Evolutionary conservation across 2,329 filamentous ascomycete genomes (phyloP).

Genomic region (Aureobasidium mangrovei): DNA sequence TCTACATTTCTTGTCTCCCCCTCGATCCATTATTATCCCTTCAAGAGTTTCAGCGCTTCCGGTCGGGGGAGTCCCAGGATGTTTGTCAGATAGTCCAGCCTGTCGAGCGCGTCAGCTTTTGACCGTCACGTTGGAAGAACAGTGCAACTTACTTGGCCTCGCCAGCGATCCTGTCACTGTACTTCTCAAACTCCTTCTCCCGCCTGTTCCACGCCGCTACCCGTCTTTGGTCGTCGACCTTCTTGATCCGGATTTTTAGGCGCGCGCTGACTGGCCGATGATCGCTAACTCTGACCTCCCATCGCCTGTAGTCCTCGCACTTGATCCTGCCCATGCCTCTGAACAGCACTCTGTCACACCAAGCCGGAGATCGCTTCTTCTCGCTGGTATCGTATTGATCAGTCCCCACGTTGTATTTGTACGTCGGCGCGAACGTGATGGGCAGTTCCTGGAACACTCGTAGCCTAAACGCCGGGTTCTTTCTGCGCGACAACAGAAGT

Average conservation of each 20-base stretch:
- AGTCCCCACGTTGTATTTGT: conserved; percentile 96
- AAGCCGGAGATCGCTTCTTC: conserved; percentile 87
- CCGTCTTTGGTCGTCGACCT: conserved; percentile 59
- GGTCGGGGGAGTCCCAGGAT: conserved; percentile 49
- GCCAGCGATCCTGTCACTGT: conserved; percentile 58
- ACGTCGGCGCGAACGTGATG: conserved; percentile 89
- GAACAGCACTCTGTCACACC: conserved; percentile 92
- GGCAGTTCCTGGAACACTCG: conserved; percentile 83
- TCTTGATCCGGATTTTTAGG: conserved; percentile 80
- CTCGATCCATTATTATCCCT: conserved; percentile 8
- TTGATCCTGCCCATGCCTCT: conserved; percentile 72
- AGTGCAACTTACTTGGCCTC: conserved; percentile 63
- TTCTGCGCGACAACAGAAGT: conserved; percentile 75
- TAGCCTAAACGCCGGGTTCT: conserved; percentile 82
- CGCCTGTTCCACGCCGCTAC: conserved; percentile 62
- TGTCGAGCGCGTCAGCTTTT: conserved; percentile 24
- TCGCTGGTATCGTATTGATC: conserved; percentile 84
- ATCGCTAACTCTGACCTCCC: conserved; percentile 85
- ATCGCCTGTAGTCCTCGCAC: conserved; percentile 78
- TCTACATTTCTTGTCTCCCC: neutral
- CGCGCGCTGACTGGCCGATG: conserved; percentile 83
- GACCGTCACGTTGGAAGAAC: neutral
- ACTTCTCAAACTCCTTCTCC: conserved; percentile 63
- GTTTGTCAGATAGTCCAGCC: conserved; percentile 56
- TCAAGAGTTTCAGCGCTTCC: conserved; percentile 34